Evolutionary conservation across 164 flowering plant species (phyloP).

Genomic region (Hamamelis virginiana): DNA sequence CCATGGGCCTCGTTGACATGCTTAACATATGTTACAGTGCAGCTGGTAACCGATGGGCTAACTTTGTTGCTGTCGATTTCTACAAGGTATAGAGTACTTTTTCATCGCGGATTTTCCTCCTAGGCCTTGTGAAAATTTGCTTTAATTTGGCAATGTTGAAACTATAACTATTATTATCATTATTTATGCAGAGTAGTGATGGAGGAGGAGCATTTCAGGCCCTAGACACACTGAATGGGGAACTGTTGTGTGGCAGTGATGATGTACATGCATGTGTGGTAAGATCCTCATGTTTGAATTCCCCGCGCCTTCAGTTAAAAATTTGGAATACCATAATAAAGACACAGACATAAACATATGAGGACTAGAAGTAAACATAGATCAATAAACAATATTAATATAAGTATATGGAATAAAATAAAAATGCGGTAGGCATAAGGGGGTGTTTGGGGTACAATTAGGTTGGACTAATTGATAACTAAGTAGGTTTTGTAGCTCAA

Average conservation of each 20-base stretch:
- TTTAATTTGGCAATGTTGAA: too few species aligned
- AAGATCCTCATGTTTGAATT: slow-evolving; percentile 5
- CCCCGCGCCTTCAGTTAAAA: too few species aligned
- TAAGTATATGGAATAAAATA: too few species aligned
- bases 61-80: slow-evolving; percentile 75
- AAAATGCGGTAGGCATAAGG: too few species aligned
- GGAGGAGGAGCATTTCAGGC: slow-evolving; percentile 68
- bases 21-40: slow-evolving; percentile 49
- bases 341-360: too few species aligned
- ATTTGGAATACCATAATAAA: too few species aligned
- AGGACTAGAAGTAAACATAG: too few species aligned
- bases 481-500: too few species aligned
- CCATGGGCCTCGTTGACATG: slow-evolving; percentile 44
- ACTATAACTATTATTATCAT: not conserved
- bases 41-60: slow-evolving; percentile 77
- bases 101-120: not conserved
- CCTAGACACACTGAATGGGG: slow-evolving; percentile 47
- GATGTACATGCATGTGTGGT: slow-evolving; percentile 58
- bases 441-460: too few species aligned
- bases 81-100: slow-evolving; percentile 56
- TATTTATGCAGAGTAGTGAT: slow-evolving; percentile 42
- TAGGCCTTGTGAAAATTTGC: not conserved
- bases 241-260: slow-evolving; percentile 45
- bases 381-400: too few species aligned
- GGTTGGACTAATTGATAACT: too few species aligned